Percentiles rank a stretch among this genome's conserved stretches.
Evolutionary conservation across 208 protist genomes (phyloP).

Genomic region (Eutreptiella sp.): DNA sequence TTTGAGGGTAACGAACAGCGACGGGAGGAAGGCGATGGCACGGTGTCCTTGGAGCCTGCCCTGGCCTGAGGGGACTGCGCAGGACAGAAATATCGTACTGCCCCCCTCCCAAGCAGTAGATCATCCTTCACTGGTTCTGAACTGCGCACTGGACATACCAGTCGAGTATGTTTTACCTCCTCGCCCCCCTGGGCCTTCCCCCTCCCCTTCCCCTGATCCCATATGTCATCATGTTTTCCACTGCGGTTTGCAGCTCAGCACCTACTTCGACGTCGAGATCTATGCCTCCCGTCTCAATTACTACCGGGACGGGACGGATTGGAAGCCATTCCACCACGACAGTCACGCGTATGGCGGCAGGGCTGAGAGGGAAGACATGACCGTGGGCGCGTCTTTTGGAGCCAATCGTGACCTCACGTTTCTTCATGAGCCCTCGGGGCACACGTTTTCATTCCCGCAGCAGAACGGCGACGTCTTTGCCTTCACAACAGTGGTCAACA

Average conservation of each 20-base stretch:
- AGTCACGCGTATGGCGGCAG: conserved; percentile 72
- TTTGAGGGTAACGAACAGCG: no score
- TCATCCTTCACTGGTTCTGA: no score
- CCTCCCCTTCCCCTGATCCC: neutral
- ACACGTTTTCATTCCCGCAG: conserved; percentile 79
- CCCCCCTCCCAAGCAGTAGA: conserved; percentile 23
- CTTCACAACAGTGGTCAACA: conserved; percentile 77
- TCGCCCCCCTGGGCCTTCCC: no score
- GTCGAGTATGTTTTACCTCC: no score
- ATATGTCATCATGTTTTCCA: neutral
- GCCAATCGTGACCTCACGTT: conserved; percentile 69
- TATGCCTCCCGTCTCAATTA: conserved; percentile 82
- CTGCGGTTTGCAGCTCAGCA: conserved; percentile 4
- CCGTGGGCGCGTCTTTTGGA: conserved; percentile 74
- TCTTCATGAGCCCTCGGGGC: conserved; percentile 65
- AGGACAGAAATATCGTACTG: no score
- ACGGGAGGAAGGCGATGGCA: no score
- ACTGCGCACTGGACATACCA: no score
- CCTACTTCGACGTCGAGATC: conserved; percentile 79
- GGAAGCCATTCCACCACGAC: conserved; percentile 87
- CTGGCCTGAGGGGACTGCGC: no score
- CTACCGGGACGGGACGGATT: conserved; percentile 76
- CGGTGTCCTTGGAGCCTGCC: no score
- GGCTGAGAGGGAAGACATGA: conserved; percentile 73
- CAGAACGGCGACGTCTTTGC: conserved; percentile 82